Percentiles rank a stretch among this genome's conserved stretches.
Evolutionary conservation across 495 filamentous ascomycete genomes (phyloP).

Genomic region (Penicillium lividum): DNA sequence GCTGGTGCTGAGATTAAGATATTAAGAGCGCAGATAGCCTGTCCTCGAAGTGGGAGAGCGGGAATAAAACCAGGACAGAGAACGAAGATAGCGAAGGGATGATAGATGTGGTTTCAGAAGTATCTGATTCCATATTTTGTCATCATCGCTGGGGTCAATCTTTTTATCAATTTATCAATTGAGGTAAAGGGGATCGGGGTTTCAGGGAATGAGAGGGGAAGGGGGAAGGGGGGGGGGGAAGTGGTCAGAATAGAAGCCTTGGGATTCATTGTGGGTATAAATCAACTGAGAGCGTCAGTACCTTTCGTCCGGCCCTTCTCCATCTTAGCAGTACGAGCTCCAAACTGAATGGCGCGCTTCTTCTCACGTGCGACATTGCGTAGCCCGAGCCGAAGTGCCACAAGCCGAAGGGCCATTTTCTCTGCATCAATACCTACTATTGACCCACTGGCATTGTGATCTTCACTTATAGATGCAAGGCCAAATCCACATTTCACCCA

Average conservation of each 20-base stretch:
- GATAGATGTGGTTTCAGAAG: slow-evolving; percentile 43
- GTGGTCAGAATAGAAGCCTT: not conserved
- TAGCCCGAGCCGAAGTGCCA: slow-evolving; percentile 77
- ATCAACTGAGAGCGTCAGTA: slow-evolving; percentile 53
- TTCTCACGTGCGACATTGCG: slow-evolving; percentile 71
- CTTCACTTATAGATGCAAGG: slow-evolving; percentile 10
- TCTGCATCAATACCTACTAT: slow-evolving; percentile 61
- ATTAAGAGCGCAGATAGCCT: not conserved
- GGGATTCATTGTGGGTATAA: slow-evolving; percentile 1
- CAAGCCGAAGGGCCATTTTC: slow-evolving; percentile 77
- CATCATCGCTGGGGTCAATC: slow-evolving; percentile 40
- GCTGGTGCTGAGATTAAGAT: slow-evolving; percentile 29
- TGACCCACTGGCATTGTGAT: slow-evolving; percentile 5
- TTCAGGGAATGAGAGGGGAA: not conserved
- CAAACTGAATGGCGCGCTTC: slow-evolving; percentile 93
- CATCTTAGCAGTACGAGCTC: slow-evolving; percentile 84
- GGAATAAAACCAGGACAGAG: slow-evolving; percentile 7
- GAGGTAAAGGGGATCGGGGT: not conserved
- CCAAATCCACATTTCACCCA: slow-evolving; percentile 87
- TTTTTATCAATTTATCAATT: not conserved
- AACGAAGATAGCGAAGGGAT: slow-evolving; percentile 1
- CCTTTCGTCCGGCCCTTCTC: slow-evolving; percentile 72
- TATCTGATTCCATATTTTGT: slow-evolving; percentile 53
- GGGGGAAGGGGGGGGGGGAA: not conserved
- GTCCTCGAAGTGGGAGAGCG: not conserved